Conservation (phyloP, 2,329 filamentous ascomycete species). For the Fusarium circinatum region DNA sequence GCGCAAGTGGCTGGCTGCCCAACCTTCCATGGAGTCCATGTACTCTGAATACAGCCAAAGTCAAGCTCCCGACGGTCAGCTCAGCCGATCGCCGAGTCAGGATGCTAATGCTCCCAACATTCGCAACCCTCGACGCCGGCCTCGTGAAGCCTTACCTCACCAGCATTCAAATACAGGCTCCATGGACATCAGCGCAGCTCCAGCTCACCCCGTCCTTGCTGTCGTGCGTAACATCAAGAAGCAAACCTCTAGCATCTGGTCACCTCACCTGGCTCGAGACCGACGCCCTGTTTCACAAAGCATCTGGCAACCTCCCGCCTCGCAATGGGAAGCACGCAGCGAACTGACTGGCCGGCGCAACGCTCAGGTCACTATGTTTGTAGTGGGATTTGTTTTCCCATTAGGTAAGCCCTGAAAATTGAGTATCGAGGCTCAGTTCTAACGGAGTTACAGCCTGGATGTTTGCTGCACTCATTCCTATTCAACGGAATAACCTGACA, state of each 20-base stretch:
- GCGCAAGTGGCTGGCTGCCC: conserved; percentile 60
- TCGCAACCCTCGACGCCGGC: conserved; percentile 58
- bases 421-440: conserved; percentile 1
- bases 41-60: conserved; percentile 60
- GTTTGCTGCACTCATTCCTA: conserved; percentile 77
- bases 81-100: conserved; percentile 60
- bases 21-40: conserved; percentile 58
- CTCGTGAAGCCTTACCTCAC: conserved; percentile 47
- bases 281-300: conserved; percentile 67
- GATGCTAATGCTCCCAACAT: conserved; percentile 60
- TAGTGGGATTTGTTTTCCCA: conserved; percentile 80
- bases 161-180: conserved; percentile 45
- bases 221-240: conserved; percentile 52
- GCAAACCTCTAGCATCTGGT: conserved; percentile 73
- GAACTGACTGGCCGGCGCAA: conserved; percentile 74
- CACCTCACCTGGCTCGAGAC: conserved; percentile 76
- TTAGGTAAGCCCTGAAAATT: conserved; percentile 63
- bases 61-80: conserved; percentile 57
- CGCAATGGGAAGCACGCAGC: conserved; percentile 71
- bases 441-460: conserved; percentile 72
- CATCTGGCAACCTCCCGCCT: conserved; percentile 78
- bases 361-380: conserved; percentile 79
- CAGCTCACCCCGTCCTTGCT: conserved; percentile 42
- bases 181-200: conserved; percentile 57
- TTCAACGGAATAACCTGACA: conserved; percentile 68